Conservation (phyloP, 2,329 filamentous ascomycete species). For the Claviceps africana region DNA sequence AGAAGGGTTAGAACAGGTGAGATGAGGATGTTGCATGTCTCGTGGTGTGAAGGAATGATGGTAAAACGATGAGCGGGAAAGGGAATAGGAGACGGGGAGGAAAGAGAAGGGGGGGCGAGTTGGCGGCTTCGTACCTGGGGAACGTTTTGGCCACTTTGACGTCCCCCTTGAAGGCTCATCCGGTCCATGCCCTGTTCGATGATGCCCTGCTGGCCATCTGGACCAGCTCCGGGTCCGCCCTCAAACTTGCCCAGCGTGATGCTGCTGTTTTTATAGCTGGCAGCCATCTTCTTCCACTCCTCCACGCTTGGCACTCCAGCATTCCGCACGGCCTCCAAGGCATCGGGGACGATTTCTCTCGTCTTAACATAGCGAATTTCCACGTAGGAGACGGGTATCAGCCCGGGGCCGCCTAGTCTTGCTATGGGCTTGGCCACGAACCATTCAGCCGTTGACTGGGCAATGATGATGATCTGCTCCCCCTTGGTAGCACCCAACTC, state of each 20-base stretch:
- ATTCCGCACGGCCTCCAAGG: slow-evolving; percentile 69
- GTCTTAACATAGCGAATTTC: slow-evolving; percentile 91
- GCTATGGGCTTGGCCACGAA: slow-evolving; percentile 99
- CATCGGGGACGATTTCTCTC: slow-evolving; percentile 66
- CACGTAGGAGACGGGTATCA: slow-evolving; percentile 94
- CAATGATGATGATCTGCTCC: slow-evolving; percentile 95
- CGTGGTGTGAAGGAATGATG: not conserved
- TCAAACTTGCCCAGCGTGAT: slow-evolving; percentile 91
- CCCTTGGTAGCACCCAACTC: slow-evolving; percentile 90
- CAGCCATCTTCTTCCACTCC: slow-evolving; percentile 99
- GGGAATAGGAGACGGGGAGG: no score
- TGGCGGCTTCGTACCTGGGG: slow-evolving; percentile 11
- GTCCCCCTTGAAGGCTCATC: slow-evolving; percentile 50
- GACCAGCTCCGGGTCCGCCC: slow-evolving; percentile 33
- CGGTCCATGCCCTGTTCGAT: slow-evolving; percentile 62
- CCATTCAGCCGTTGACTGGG: slow-evolving; percentile 97
- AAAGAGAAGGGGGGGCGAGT: not conserved
- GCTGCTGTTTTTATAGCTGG: slow-evolving; percentile 97
- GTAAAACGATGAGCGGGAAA: no score
- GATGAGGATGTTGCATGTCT: not conserved
- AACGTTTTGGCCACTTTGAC: slow-evolving; percentile 11
- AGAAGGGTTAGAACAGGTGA: not conserved
- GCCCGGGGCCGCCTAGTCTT: slow-evolving; percentile 79
- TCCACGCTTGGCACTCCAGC: slow-evolving; percentile 91
- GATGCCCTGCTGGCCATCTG: slow-evolving; percentile 22